These are phyloP conservation scores for Papiliotrema terrestris DNA, from an alignment of 1,284 basidiomycete species.

Conservation along the genomic window DNA sequence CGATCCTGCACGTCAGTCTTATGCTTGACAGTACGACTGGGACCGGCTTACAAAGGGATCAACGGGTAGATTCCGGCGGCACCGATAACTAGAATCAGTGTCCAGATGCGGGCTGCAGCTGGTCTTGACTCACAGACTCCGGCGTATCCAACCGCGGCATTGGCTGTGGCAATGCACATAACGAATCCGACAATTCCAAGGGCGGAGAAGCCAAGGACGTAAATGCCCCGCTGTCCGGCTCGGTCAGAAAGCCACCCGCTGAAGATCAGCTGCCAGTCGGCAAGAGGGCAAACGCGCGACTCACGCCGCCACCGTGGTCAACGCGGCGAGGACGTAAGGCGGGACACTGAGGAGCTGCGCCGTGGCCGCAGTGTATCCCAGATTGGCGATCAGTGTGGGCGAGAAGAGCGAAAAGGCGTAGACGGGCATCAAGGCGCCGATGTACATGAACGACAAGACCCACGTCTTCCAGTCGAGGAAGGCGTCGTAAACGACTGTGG, in stretches of 20 bases:
- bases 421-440: constrained; percentile 54
- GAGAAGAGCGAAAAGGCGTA: constrained; percentile 61
- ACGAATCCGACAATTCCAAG: constrained; percentile 3
- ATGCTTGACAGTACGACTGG: too few species aligned
- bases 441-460: constrained; percentile 27
- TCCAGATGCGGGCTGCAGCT: too few species aligned
- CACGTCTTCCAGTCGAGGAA: constrained; percentile 43
- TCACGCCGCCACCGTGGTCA: constrained; percentile 3
- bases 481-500: constrained; percentile 19
- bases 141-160: constrained; percentile 53
- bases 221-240: constrained; percentile 41
- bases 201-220: constrained; percentile 4
- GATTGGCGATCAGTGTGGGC: constrained; percentile 38
- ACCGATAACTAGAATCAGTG: constrained; percentile 51
- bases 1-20: constrained; percentile 17
- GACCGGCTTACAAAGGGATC: constrained; percentile 50
- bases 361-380: constrained; percentile 62
- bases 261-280: neutral
- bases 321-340: constrained; percentile 46
- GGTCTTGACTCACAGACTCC: constrained; percentile 30
- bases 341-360: constrained; percentile 58
- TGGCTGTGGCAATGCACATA: constrained; percentile 46
- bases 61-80: constrained; percentile 58
- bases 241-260: constrained; percentile 2
- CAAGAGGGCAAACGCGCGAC: neutral